phyloP scores from a whole-genome alignment of 129 eudicot species.

The Rutidosis leptorrhynchoides region DNA sequence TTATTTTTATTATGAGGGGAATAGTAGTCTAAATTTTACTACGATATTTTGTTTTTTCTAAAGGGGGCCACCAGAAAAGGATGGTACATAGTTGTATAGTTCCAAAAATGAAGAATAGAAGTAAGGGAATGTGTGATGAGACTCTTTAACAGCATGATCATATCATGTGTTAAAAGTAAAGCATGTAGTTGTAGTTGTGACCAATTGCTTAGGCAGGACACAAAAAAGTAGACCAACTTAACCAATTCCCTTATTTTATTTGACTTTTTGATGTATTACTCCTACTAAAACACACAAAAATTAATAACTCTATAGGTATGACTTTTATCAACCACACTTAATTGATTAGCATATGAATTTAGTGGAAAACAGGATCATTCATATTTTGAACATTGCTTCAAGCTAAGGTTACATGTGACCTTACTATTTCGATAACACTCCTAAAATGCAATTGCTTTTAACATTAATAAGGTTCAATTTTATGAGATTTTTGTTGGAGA shows the following conservation, averaged over 20 bases:
- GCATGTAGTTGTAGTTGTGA: conserved; percentile 10
- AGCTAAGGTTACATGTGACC: conserved; percentile 12
- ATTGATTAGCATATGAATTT: not conserved
- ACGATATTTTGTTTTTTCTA: too few relatives aligned
- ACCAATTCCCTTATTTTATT: not conserved
- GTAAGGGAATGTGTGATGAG: conserved; percentile 39
- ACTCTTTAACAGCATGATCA: conserved; percentile 31
- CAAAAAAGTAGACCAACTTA: conserved; percentile 23
- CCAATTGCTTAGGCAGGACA: conserved; percentile 1
- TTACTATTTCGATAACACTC: conserved; percentile 6
- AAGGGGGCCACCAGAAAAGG: conserved; percentile 26
- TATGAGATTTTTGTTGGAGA: too few relatives aligned
- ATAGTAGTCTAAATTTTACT: too few relatives aligned
- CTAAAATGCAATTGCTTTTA: not conserved
- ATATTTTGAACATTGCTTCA: conserved; percentile 15
- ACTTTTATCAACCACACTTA: conserved; percentile 13
- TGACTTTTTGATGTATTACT: conserved; percentile 17
- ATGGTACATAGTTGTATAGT: conserved; percentile 23
- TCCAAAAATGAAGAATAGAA: conserved; percentile 41
- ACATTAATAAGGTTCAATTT: too few relatives aligned
- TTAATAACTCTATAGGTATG: conserved; percentile 9
- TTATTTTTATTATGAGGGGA: too few relatives aligned
- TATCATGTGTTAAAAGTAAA: conserved; percentile 31
- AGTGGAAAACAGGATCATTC: conserved; percentile 29
- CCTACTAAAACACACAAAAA: conserved; percentile 2